Percentiles rank a stretch among this genome's conserved stretches.
These are phyloP conservation scores for Alternaria viburni DNA, from an alignment of 2,329 filamentous ascomycete genomes.

Conservation along the genomic window DNA sequence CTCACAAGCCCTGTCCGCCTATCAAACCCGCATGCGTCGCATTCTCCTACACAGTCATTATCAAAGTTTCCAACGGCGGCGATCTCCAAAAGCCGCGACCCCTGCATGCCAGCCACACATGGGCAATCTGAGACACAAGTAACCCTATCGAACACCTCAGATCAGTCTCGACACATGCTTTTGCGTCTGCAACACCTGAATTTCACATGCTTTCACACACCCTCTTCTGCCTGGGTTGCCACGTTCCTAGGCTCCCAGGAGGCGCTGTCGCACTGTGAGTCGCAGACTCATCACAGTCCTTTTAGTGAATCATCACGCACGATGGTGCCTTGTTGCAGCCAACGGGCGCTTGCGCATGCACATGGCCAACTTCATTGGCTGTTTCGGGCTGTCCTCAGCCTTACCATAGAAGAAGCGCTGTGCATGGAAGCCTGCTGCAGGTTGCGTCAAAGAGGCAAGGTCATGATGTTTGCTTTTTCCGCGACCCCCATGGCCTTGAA, in stretches of 20 bases:
- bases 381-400: constrained; percentile 12
- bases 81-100: constrained; percentile 15
- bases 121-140: constrained; percentile 33
- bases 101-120: constrained; percentile 32
- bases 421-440: constrained; percentile 13
- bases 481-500: background rate
- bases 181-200: constrained; percentile 8
- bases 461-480: constrained; percentile 2
- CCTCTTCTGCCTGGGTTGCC: constrained; percentile 1
- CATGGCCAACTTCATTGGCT: constrained; percentile 10
- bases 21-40: constrained; percentile 4
- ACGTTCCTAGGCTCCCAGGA: constrained; percentile 2
- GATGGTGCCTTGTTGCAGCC: background rate
- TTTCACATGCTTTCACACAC: constrained; percentile 16
- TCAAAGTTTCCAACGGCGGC: constrained; percentile 9
- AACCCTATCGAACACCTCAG: constrained; percentile 23
- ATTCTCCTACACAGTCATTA: background rate
- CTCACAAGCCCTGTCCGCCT: background rate
- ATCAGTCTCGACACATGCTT: constrained; percentile 14
- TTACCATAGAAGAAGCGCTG: constrained; percentile 9
- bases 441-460: constrained; percentile 6
- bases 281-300: constrained; percentile 13
- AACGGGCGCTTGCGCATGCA: constrained; percentile 16
- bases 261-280: constrained; percentile 16
- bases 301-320: constrained; percentile 4